A percentile compares a stretch with the other conserved stretches of the same genome.
Evolutionary conservation across 2,329 filamentous ascomycete genomes (phyloP).

Genomic region (Talaromyces sp.): DNA sequence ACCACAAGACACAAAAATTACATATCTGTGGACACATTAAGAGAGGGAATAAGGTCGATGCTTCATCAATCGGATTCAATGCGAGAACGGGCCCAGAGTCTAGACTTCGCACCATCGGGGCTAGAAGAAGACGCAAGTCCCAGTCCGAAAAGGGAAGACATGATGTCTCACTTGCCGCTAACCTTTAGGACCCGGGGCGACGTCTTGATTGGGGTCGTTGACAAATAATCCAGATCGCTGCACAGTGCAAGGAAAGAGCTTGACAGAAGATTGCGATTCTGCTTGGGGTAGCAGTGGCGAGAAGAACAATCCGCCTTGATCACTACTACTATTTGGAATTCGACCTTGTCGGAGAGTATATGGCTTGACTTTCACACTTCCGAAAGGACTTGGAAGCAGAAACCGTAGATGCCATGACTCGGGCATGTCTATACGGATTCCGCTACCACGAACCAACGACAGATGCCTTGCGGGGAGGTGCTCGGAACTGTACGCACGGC

Average conservation of each 20-base stretch:
- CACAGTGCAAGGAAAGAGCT: background rate
- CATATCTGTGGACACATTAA: background rate
- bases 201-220: background rate
- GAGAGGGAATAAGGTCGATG: background rate
- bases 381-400: background rate
- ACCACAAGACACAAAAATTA: background rate
- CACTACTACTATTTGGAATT: constrained; percentile 1
- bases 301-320: background rate
- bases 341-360: background rate
- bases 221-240: constrained; percentile 3
- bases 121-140: constrained; percentile 2
- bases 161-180: constrained; percentile 6
- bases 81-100: background rate
- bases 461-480: background rate
- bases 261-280: background rate
- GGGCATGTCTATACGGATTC: background rate
- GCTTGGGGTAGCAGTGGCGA: constrained; percentile 3
- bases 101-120: background rate
- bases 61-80: background rate
- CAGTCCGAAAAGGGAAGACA: background rate
- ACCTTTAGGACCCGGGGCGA: background rate
- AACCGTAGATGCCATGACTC: background rate
- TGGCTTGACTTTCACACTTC: background rate
- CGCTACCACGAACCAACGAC: background rate
- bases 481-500: background rate